A percentile compares a stretch with the other conserved stretches of the same genome.
These are phyloP conservation scores for Monosporozyma aerobia DNA, from an alignment of 805 yeast species.

Conservation along the genomic window DNA sequence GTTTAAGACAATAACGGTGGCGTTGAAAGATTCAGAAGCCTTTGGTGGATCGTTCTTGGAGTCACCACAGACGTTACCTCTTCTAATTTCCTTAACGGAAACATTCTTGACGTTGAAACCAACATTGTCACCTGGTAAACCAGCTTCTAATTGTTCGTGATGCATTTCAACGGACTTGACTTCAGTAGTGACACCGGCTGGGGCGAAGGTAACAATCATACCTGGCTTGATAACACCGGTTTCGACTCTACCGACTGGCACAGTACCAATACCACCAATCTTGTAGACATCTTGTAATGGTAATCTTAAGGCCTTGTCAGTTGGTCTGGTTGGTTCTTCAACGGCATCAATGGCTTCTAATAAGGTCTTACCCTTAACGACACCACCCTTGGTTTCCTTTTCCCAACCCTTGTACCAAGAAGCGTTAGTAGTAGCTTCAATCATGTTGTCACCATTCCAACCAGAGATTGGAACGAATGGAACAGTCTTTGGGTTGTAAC, in stretches of 20 bases:
- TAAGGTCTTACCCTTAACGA: constrained; percentile 68
- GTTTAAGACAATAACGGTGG: constrained; percentile 81
- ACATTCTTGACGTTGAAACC: constrained; percentile 89
- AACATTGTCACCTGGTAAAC: constrained; percentile 86
- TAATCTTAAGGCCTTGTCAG: constrained; percentile 80
- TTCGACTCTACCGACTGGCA: constrained; percentile 91
- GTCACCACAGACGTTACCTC: constrained; percentile 92
- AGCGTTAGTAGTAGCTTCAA: constrained; percentile 72
- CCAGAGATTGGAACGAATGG: constrained; percentile 89
- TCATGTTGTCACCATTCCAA: constrained; percentile 91
- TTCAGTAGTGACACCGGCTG: constrained; percentile 84
- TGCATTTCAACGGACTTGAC: constrained; percentile 87
- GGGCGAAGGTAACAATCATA: constrained; percentile 45
- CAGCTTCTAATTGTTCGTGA: constrained; percentile 71
- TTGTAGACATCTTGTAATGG: constrained; percentile 88
- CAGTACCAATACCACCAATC: constrained; percentile 88
- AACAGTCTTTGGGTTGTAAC: constrained; percentile 74
- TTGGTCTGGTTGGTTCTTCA: constrained; percentile 73
- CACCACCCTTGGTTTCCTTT: constrained; percentile 67
- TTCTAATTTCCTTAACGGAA: constrained; percentile 79
- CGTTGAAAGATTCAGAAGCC: constrained; percentile 65
- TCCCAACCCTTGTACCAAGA: constrained; percentile 86
- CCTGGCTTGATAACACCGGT: constrained; percentile 89
- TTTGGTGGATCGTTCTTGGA: constrained; percentile 82
- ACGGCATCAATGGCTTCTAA: constrained; percentile 79